Base-by-base conservation (phyloP, 768 basidiomycete species). In the Suillus bovinus region DNA sequence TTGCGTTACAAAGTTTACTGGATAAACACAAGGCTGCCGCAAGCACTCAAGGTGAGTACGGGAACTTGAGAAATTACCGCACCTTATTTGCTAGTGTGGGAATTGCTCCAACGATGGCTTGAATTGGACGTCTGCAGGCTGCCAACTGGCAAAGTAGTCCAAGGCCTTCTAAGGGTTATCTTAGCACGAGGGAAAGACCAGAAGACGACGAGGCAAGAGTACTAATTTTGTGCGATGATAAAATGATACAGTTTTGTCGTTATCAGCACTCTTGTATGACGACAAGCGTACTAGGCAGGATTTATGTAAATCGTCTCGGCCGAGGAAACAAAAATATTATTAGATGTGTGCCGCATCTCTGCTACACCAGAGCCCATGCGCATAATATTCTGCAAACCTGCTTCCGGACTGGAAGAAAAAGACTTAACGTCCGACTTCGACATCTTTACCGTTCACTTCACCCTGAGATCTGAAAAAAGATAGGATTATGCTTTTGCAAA, bases 11-110 rank as follows among this genome's bases (percentile, higher is more conserved):
- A 36, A 56, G 55, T 56, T n/a, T 56, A 27, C 24, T 39, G 39
- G 55, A 56, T 38, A 39, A 56, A 56, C 55, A 41, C 55, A 41
- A 56, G 55, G 55, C 55, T 52, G 29, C 50, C 50, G 50, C 50
- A 52, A 52, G 50, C 31, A 31, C 33, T 10, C 11, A 31, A 11
- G 5, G 50, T n/a, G 50, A 33, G 31, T 20, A 17, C 31, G 50
- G 50, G 29, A 20, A 52, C 29, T 52, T 52, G 1, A 52, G 50
- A 52, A 52, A 31, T 52, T 31, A 31, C 50, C 50, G 50, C 11
- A 33, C 50, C 31, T 31, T 33, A 33, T 31, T n/a, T 11, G 50
- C 13, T 52, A 56, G 55, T 56, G 55, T 56, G 55, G 38, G 55
- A 56, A 56, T 27, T 56, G 6, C 20, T 7, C 5, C 27, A 38